phyloP scores from a whole-genome alignment of 2,329 filamentous ascomycete genomes.

The Fusarium chlamydosporum region DNA sequence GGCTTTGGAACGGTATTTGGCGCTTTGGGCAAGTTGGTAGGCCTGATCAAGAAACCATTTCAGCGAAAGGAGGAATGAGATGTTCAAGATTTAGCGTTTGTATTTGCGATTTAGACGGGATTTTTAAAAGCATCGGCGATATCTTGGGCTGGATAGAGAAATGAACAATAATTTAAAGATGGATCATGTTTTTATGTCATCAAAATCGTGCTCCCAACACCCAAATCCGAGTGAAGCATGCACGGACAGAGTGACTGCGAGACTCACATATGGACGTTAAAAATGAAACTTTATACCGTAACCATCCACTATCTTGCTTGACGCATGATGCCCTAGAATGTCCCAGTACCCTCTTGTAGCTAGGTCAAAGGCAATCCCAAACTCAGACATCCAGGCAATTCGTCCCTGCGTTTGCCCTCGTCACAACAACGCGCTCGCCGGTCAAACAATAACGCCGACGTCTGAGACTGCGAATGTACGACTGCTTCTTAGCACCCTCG shows the following conservation, averaged over 20 bases:
- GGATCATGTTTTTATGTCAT: not conserved
- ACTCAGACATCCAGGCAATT: conserved; percentile 9
- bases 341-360: conserved; percentile 18
- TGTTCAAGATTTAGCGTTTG: not conserved
- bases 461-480: conserved; percentile 26
- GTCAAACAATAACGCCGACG: conserved; percentile 14
- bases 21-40: conserved; percentile 37
- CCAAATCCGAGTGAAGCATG: not conserved
- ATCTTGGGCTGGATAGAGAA: conserved; percentile 5
- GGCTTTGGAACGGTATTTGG: conserved; percentile 65
- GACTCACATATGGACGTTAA: conserved; percentile 17
- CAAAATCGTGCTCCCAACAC: too few species aligned
- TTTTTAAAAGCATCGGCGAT: not conserved
- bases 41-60: conserved; percentile 42
- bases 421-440: conserved; percentile 9
- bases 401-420: conserved; percentile 24
- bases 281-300: conserved; percentile 37
- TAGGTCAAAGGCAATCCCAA: conserved; percentile 8
- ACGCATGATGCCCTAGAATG: conserved; percentile 9
- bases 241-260: not conserved
- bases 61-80: conserved; percentile 29
- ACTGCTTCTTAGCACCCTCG: conserved; percentile 10
- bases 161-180: not conserved
- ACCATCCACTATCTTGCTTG: conserved; percentile 24
- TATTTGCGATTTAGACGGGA: not conserved